Evolutionary conservation across 352 stramenopile species (phyloP).

Genomic region (Phytophthora litchii): DNA sequence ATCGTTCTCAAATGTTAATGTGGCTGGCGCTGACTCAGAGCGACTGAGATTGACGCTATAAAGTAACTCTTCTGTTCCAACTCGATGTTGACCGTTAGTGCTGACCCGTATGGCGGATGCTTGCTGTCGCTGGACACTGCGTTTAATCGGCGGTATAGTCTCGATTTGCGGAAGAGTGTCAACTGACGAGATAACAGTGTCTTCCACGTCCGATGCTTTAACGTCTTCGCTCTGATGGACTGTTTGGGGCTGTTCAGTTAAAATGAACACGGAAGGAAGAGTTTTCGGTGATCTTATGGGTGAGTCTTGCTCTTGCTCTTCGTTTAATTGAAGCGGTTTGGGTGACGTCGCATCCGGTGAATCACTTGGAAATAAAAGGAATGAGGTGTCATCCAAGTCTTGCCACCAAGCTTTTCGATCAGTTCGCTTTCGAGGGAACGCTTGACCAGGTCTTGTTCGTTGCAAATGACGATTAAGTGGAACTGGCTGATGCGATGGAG

Average conservation of each 20-base stretch:
- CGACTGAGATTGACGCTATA: conserved; percentile 16
- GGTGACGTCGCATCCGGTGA: conserved; percentile 3
- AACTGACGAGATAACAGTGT: not conserved
- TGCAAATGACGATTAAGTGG: conserved; percentile 34
- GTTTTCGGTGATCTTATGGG: conserved; percentile 1
- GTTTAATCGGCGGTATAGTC: not conserved
- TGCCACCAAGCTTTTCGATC: conserved; percentile 45
- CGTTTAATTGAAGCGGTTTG: not conserved
- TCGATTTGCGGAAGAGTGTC: conserved; percentile 23
- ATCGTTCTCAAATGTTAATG: conserved; percentile 32
- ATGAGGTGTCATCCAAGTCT: conserved; percentile 33
- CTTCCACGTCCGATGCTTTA: not conserved
- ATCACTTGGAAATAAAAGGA: conserved; percentile 20
- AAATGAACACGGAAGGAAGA: conserved; percentile 30
- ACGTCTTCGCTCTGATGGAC: conserved; percentile 2
- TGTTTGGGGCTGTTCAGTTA: conserved; percentile 25
- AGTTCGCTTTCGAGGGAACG: conserved; percentile 40
- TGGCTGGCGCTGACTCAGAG: conserved; percentile 57
- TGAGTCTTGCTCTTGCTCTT: conserved; percentile 10
- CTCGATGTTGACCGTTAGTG: not conserved
- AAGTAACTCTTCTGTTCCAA: not conserved
- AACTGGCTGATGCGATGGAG: conserved; percentile 34
- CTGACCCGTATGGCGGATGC: not conserved
- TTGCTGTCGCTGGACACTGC: not conserved
- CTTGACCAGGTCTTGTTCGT: conserved; percentile 26